These are phyloP conservation scores for Vachellia collinsii DNA, from an alignment of 306 rosid genomes.

Conservation along the genomic window DNA sequence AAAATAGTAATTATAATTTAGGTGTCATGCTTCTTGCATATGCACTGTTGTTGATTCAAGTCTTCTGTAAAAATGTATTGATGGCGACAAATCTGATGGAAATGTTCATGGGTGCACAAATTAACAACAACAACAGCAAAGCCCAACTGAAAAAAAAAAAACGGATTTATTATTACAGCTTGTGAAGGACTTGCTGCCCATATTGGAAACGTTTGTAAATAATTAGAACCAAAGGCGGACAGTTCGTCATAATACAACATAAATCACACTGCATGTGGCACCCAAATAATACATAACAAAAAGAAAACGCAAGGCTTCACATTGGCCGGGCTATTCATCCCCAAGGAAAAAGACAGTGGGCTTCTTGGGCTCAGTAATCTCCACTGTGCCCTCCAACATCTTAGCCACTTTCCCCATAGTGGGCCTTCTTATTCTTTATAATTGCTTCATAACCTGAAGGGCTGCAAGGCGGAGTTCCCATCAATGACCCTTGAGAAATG, in stretches of 20 bases:
- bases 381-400: constrained; percentile 93
- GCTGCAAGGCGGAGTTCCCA: not conserved
- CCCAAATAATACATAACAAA: not conserved
- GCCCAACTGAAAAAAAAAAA: not conserved
- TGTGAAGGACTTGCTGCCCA: not conserved
- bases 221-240: not conserved
- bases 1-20: not conserved
- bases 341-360: constrained; percentile 80
- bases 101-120: not conserved
- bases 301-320: not conserved
- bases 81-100: not conserved
- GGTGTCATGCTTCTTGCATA: not conserved
- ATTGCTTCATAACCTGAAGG: not conserved
- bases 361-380: constrained; percentile 70
- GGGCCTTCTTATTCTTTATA: constrained; percentile 49
- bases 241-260: no score
- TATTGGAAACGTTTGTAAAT: not conserved
- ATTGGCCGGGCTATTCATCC: constrained; percentile 40
- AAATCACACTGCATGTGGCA: no score
- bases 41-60: not conserved
- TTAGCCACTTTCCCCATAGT: constrained; percentile 97
- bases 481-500: constrained; percentile 17
- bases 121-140: not conserved
- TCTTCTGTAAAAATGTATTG: not conserved
- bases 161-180: not conserved